Evolutionary conservation across 441 rosid species (phyloP), one percentile per base, ranked within the genome.

Genomic region (Jatropha podagrica): DNA sequence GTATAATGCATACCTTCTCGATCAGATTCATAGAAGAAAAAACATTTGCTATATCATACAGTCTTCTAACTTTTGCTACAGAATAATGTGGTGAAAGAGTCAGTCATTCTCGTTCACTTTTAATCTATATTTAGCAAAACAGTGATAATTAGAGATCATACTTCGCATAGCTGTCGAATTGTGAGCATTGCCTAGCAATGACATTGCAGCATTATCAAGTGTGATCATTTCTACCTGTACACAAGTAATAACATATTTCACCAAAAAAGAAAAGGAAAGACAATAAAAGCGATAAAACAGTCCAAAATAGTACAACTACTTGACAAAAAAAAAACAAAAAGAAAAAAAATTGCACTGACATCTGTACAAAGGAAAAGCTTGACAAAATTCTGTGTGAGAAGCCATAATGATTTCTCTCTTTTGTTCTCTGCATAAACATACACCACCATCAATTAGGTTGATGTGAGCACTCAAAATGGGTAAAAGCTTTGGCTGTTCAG

Each of bases 11-110:
- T 87, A 94, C 97, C 98, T 92, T 94, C 71, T 94, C 95, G 48
- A 95, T 93, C 56, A 95, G 90, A 81, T 89, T 89, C 91, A 95
- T 85, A 49, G 98, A 92, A 40, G 98, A 86, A 81, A 95, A 81
- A 58, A 95, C 97, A 76, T 95, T 95, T 0, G 97, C 99, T 78
- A 95, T 95, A 85, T 93, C 99, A 79, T 95, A 95, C 3, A 95
- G 82, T 72, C 99, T 84, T 85, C 99, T 93, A 13, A 95, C 96
- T 87, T 95, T 95, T 70, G 99, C 98, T 94, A 92, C 84, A 85
- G n/a, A 72, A 59, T 26, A 42, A 77, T 75, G 65, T 51, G 44
- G 65, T 77, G 46, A 81, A 74, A 59, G 13, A 18, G 49, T 78
- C 41, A 75, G 80, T 52, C 12, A 71, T 52, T 67, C 75, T 52